Conservation (phyloP, 192 early-diverging fungal species). For the Anaeromyces robustus region DNA sequence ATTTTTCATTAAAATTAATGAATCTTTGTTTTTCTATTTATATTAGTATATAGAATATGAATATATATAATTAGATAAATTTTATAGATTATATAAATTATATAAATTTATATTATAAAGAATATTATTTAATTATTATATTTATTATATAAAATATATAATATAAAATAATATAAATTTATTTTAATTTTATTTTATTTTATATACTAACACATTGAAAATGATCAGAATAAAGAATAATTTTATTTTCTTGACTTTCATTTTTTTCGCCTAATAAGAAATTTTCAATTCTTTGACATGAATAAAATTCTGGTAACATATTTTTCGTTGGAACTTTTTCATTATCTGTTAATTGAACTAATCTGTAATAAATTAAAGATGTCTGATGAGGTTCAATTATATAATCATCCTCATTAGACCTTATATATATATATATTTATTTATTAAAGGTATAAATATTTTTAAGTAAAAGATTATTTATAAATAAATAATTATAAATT, state of each 20-base stretch:
- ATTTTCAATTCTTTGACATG: conserved; percentile 26
- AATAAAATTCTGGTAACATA: conserved; percentile 21
- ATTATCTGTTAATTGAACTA: conserved; percentile 6
- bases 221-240: conserved; percentile 10
- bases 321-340: background rate
- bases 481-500: conserved; percentile 12
- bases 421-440: too few species aligned
- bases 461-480: background rate
- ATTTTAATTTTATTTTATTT: too few species aligned
- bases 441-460: background rate
- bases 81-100: too few species aligned
- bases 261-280: conserved; percentile 19
- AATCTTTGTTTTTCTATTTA: conserved; percentile 1
- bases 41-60: too few species aligned
- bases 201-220: conserved; percentile 6
- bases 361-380: conserved; percentile 24
- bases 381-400: conserved; percentile 15
- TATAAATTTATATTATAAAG: too few species aligned
- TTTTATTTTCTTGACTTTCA: background rate
- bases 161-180: conserved; percentile 8
- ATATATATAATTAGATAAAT: too few species aligned
- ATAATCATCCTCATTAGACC: conserved; percentile 3
- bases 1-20: background rate
- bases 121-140: background rate
- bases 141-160: conserved; percentile 22